A percentile compares a stretch with the other conserved stretches of the same genome.
Evolutionary conservation across 352 stramenopile genomes (phyloP).

Genomic region (Thraustotheca clavata): DNA sequence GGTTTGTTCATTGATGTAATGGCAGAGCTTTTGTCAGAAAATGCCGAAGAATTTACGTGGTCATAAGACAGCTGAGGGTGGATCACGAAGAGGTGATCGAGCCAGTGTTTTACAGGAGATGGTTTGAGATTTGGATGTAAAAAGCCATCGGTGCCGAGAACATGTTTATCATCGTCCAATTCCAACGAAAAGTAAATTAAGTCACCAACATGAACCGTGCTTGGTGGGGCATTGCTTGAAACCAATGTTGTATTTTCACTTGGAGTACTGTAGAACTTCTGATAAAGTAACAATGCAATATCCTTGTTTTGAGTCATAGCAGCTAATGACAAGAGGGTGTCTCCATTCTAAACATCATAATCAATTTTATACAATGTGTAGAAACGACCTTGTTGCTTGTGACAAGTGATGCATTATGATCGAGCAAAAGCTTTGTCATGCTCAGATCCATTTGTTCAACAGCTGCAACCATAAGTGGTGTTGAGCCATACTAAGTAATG

Average conservation of each 20-base stretch:
- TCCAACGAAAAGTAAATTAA: slow-evolving; percentile 2
- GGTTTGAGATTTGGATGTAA: neutral
- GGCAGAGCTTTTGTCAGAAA: neutral
- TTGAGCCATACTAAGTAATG: neutral
- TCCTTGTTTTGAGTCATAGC: slow-evolving; percentile 6
- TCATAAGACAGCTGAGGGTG: slow-evolving; percentile 18
- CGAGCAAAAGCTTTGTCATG: slow-evolving; percentile 9
- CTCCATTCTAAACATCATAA: slow-evolving; percentile 5
- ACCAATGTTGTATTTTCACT: neutral
- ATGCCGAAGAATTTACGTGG: slow-evolving; percentile 5
- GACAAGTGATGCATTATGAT: neutral
- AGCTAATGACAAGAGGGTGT: slow-evolving; percentile 2
- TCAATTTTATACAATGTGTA: too few species aligned
- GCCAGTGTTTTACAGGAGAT: slow-evolving; percentile 1
- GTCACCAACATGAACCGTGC: slow-evolving; percentile 9
- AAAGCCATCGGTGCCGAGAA: slow-evolving; percentile 8
- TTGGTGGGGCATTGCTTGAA: neutral
- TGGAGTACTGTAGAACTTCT: neutral
- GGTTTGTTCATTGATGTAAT: neutral
- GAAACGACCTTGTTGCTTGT: neutral
- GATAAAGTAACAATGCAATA: slow-evolving; percentile 12
- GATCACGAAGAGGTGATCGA: slow-evolving; percentile 12
- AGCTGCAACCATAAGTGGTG: neutral
- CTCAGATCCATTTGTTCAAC: neutral
- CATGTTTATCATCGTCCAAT: neutral